Evolutionary conservation across 352 stramenopile genomes (phyloP).

Genomic region (Pythium guiyangense): DNA sequence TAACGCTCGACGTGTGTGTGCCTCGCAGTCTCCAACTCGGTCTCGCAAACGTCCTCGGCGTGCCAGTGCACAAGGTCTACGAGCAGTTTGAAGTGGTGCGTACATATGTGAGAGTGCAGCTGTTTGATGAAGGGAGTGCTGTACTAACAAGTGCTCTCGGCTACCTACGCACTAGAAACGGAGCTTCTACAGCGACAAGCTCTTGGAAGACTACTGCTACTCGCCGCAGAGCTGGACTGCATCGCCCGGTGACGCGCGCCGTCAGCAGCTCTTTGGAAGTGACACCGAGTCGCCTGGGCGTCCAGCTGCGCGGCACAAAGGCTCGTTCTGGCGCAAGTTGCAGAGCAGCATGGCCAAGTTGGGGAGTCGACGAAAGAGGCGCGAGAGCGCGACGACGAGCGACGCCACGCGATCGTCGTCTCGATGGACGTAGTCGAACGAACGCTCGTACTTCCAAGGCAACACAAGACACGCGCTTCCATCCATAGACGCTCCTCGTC

Average conservation of each 20-base stretch:
- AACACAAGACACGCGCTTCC: no score
- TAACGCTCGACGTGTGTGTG: background rate
- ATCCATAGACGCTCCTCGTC: no score
- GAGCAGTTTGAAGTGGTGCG: constrained; percentile 74
- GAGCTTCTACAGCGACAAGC: constrained; percentile 70
- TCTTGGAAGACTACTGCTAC: constrained; percentile 80
- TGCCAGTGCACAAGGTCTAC: constrained; percentile 66
- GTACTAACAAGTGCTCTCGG: no score
- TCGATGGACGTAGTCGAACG: no score
- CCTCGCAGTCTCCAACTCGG: constrained; percentile 62
- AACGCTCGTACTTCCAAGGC: no score
- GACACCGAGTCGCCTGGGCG: constrained; percentile 44
- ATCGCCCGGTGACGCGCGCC: constrained; percentile 58
- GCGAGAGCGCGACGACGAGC: no score
- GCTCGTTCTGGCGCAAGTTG: constrained; percentile 75
- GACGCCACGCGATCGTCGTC: background rate
- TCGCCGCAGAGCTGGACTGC: constrained; percentile 83
- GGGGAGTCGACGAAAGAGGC: constrained; percentile 55
- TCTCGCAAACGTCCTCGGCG: constrained; percentile 58
- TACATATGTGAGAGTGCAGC: no score
- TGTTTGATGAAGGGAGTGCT: no score
- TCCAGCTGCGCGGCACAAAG: constrained; percentile 17
- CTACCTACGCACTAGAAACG: constrained; percentile 58
- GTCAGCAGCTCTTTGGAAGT: constrained; percentile 68
- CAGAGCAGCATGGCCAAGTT: constrained; percentile 69